Conservation (phyloP, 441 rosid genomes). For the Erodium texanum region DNA sequence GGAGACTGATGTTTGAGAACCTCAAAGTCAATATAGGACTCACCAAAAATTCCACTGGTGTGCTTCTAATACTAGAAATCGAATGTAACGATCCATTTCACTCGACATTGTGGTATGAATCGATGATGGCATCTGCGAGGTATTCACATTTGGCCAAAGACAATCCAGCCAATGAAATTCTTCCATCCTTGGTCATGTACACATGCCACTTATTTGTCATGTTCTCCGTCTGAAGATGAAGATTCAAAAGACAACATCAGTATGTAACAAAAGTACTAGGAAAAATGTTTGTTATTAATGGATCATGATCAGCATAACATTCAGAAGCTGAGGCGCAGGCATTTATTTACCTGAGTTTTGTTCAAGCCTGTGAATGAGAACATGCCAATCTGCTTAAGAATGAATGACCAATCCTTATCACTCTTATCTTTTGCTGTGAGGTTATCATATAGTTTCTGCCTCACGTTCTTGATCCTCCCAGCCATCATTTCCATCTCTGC, state of each 20-base stretch:
- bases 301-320: neutral
- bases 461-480: conserved; percentile 82
- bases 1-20: neutral
- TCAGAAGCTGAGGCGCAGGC: neutral
- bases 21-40: neutral
- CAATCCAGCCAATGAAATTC: conserved; percentile 82
- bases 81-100: neutral
- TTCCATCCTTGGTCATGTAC: conserved; percentile 94
- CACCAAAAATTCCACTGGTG: neutral
- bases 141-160: conserved; percentile 82
- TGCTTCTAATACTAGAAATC: neutral
- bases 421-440: conserved; percentile 69
- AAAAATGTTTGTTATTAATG: neutral
- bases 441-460: conserved; percentile 65
- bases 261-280: neutral
- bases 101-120: conserved; percentile 55
- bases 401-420: conserved; percentile 89
- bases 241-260: neutral
- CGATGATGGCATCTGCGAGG: conserved; percentile 76
- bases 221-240: conserved; percentile 52
- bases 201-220: conserved; percentile 93
- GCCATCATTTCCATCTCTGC: conserved; percentile 98
- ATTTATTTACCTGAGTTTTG: conserved; percentile 64
- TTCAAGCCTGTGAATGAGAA: conserved; percentile 90
- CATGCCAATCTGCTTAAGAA: conserved; percentile 93